Conservation (phyloP, 352 stramenopile species). For the Phytophthora sp. region DNA sequence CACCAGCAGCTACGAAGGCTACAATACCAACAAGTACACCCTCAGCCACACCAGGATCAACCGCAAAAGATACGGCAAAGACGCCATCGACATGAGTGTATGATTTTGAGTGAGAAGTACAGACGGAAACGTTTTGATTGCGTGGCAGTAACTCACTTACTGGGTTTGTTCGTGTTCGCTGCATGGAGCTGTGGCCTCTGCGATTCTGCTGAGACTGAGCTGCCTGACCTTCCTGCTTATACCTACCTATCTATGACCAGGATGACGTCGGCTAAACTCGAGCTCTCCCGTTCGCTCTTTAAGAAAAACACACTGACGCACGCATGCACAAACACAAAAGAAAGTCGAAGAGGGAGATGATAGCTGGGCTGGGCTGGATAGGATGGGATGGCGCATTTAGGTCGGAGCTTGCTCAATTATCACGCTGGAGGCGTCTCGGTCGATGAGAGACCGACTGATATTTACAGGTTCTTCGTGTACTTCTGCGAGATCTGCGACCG, state of each 20-base stretch:
- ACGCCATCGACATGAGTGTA: too few relatives aligned
- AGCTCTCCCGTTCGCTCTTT: conserved; percentile 2
- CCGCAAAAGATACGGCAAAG: too few relatives aligned
- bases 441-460: neutral
- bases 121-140: conserved; percentile 19
- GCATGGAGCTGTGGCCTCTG: conserved; percentile 2
- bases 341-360: conserved; percentile 12
- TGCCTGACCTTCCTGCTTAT: conserved; percentile 25
- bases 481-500: conserved; percentile 66
- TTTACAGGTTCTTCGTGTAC: conserved; percentile 58
- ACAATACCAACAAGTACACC: neutral
- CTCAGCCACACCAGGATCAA: neutral
- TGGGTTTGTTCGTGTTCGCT: conserved; percentile 23
- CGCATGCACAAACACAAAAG: conserved; percentile 22
- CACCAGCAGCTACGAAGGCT: neutral
- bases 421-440: neutral
- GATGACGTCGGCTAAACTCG: conserved; percentile 10
- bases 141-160: conserved; percentile 12
- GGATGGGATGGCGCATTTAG: conserved; percentile 4
- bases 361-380: conserved; percentile 4
- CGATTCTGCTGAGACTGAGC: neutral
- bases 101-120: conserved; percentile 3
- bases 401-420: neutral
- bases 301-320: conserved; percentile 26
- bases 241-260: conserved; percentile 34